These are phyloP conservation scores for Didymella pinodella DNA, from an alignment of 2,329 filamentous ascomycete species.

Conservation along the genomic window DNA sequence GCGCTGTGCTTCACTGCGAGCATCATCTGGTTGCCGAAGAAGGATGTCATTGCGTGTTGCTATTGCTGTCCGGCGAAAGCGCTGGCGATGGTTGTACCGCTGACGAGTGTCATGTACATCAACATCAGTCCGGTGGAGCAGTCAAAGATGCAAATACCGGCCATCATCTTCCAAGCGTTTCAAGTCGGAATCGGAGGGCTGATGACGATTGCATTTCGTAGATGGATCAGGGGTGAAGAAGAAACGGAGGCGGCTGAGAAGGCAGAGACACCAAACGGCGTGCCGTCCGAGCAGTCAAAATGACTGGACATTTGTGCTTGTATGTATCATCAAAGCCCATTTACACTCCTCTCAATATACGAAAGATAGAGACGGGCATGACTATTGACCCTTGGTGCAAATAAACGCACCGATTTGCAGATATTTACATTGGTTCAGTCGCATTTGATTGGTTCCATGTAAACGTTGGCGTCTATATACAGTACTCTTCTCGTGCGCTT, in stretches of 20 bases:
- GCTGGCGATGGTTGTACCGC: conserved; percentile 72
- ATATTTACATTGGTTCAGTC: not conserved
- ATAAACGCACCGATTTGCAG: not conserved
- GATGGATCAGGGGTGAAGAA: conserved; percentile 63
- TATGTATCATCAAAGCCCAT: not conserved
- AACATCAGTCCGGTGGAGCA: conserved; percentile 62
- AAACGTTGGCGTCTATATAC: not conserved
- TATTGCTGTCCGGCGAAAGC: conserved; percentile 79
- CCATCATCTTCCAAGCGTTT: conserved; percentile 64
- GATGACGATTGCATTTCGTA: conserved; percentile 53
- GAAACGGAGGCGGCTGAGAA: conserved; percentile 51
- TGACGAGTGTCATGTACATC: conserved; percentile 73
- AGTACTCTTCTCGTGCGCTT: not conserved
- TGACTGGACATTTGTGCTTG: not conserved
- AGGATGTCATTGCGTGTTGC: conserved; percentile 73
- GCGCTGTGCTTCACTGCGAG: conserved; percentile 66
- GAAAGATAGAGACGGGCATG: too few relatives aligned
- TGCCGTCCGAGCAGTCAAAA: not conserved
- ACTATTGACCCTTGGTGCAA: not conserved
- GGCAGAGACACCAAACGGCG: not conserved
- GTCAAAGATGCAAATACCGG: conserved; percentile 68
- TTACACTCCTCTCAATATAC: not conserved
- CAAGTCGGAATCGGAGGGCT: conserved; percentile 54
- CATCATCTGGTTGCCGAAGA: conserved; percentile 62
- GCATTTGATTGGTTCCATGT: not conserved